Evolutionary conservation across 164 flowering plant species (phyloP).

Genomic region (Warburgia ugandensis): DNA sequence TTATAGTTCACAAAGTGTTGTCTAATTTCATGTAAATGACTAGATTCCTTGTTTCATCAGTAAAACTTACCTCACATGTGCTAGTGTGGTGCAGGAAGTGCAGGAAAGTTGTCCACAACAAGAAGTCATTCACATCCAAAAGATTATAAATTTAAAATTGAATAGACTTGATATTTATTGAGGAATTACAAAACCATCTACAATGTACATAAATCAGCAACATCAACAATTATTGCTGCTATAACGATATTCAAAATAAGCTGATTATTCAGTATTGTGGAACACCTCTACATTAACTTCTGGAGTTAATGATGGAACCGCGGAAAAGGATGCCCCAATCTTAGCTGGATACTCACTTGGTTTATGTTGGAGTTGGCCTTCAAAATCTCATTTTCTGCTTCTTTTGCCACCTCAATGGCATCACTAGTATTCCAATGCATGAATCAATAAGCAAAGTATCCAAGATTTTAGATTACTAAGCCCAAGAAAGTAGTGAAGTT

Average conservation of each 20-base stretch:
- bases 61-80: too few species aligned
- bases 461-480: background rate
- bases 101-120: too few species aligned
- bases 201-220: background rate
- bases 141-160: too few species aligned
- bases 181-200: background rate
- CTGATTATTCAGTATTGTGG: background rate
- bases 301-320: constrained; percentile 9
- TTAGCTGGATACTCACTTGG: constrained; percentile 51
- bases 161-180: background rate
- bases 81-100: too few species aligned
- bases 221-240: too few species aligned
- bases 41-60: too few species aligned
- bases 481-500: background rate
- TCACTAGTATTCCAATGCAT: constrained; percentile 33
- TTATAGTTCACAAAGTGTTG: too few species aligned
- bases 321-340: constrained; percentile 41
- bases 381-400: constrained; percentile 54
- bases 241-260: background rate
- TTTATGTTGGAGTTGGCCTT: constrained; percentile 30
- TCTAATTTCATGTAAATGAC: too few species aligned
- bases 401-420: constrained; percentile 58
- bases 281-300: background rate
- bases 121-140: too few species aligned
- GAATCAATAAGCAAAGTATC: background rate